phyloP scores from a whole-genome alignment of 148 eudicot species.

The Rhododendron ovatum region DNA sequence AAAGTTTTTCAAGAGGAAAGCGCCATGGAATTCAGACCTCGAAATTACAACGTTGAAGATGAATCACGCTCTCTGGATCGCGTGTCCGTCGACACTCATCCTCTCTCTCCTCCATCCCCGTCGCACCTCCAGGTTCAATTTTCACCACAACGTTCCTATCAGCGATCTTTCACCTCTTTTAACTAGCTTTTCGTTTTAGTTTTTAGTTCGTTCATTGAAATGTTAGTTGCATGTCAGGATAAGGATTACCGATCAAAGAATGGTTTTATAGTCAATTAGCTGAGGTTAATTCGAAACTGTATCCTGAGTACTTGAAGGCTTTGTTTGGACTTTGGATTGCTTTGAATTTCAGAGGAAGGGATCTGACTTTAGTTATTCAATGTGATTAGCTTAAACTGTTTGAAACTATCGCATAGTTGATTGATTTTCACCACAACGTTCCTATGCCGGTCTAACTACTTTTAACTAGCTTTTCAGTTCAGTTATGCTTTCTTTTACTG shows the following conservation, averaged over 20 bases:
- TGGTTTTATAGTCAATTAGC: neutral
- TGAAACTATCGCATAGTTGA: neutral
- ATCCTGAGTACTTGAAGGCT: no score
- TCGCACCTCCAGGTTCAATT: constrained; percentile 34
- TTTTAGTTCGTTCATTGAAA: neutral
- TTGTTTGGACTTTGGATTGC: neutral
- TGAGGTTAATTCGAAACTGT: neutral
- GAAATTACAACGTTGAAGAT: constrained; percentile 45
- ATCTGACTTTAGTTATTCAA: neutral
- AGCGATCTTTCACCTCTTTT: neutral
- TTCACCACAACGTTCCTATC: neutral
- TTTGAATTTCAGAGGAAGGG: no score
- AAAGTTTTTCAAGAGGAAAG: neutral
- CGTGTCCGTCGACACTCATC: constrained; percentile 36
- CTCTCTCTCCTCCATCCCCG: constrained; percentile 39
- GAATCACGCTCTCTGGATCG: constrained; percentile 38
- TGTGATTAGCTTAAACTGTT: neutral
- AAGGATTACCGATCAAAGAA: neutral
- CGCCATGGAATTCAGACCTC: constrained; percentile 42
- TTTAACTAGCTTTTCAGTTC: neutral
- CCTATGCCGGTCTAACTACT: neutral
- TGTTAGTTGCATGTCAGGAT: neutral
- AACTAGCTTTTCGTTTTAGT: neutral
- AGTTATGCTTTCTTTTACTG: neutral
- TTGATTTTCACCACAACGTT: neutral